Evolutionary conservation across 164 flowering plant species (phyloP), one percentile per base, ranked within the genome.

Genomic region (Macadamia integrifolia): DNA sequence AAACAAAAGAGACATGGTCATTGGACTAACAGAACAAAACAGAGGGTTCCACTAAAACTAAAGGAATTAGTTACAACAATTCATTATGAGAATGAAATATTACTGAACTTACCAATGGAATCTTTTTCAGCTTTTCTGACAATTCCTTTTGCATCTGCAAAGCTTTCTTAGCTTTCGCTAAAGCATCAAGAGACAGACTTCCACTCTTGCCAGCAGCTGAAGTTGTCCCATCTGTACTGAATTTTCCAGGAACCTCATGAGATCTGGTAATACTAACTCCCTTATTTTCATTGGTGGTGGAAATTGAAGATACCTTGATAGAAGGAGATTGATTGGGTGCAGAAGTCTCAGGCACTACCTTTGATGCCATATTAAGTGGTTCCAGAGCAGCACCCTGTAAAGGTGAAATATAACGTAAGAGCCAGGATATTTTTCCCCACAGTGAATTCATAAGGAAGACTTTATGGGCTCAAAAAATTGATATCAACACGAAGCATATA

Each of bases 171-270:
- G 96, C 97, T 84, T 88, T 89, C 14, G 90, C 86, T 85, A 95
- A 78, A 76, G 90, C 98, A 82, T 88, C 99, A 80, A 88, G 93
- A 62, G 98, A 86, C 62, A 90, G 81, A 73, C 71, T 84, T 76
- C 88, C 92, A 82, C 82, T 84, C 81, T 86, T 90, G 65, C 92
- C 88, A 78, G 90, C 93, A 71, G 87, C 78, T 79, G 92, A 76
- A 70, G 89, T 72, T 31, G 93, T 74, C 84, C 91, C 93, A 94
- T 94, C 99, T 94, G 99, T 90, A 94, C 97, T 94, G 76, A 93
- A 88, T 84, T 91, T 94, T 85, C 93, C 97, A 94, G 85, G 90
- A 94, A 88, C 97, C 97, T 90, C 97, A 90, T 94, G 95, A 91
- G 90, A 92, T 85, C 95, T 82, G 95, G 84, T 87, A 87, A 82